Conservation (phyloP, 2,329 filamentous ascomycete genomes). For the Xylaria sp. region DNA sequence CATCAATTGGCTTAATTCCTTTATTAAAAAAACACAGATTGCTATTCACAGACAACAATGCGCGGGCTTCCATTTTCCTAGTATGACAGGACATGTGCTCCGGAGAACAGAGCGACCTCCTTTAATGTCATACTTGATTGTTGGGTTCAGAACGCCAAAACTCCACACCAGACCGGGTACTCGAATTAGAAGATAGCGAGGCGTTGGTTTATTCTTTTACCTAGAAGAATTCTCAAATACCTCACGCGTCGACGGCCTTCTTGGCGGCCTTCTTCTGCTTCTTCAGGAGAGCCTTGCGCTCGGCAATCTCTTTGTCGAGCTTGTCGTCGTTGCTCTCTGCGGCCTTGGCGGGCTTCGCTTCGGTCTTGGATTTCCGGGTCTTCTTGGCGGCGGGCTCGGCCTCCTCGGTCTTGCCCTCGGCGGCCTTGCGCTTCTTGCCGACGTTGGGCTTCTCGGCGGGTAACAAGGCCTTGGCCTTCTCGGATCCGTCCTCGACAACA, state of each 20-base stretch:
- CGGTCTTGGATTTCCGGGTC: constrained; percentile 42
- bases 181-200: constrained; percentile 2
- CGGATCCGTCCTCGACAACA: constrained; percentile 55
- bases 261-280: constrained; percentile 56
- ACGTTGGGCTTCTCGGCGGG: constrained; percentile 47
- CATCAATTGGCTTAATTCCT: background rate
- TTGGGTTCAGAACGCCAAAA: constrained; percentile 7
- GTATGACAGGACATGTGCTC: no score
- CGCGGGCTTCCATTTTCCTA: background rate
- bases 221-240: background rate
- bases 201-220: background rate
- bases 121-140: no score
- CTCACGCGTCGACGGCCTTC: constrained; percentile 44
- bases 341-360: constrained; percentile 30
- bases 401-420: constrained; percentile 32
- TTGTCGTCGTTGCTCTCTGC: constrained; percentile 46
- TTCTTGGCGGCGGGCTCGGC: constrained; percentile 39
- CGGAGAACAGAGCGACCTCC: no score
- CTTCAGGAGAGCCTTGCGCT: constrained; percentile 52
- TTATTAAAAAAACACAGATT: background rate
- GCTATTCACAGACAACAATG: background rate
- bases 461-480: constrained; percentile 39
- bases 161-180: constrained; percentile 2
- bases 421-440: constrained; percentile 59
- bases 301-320: constrained; percentile 55